These are phyloP conservation scores for Urostyla sp. DNA, from an alignment of 73 alveolate species.

Conservation along the genomic window DNA sequence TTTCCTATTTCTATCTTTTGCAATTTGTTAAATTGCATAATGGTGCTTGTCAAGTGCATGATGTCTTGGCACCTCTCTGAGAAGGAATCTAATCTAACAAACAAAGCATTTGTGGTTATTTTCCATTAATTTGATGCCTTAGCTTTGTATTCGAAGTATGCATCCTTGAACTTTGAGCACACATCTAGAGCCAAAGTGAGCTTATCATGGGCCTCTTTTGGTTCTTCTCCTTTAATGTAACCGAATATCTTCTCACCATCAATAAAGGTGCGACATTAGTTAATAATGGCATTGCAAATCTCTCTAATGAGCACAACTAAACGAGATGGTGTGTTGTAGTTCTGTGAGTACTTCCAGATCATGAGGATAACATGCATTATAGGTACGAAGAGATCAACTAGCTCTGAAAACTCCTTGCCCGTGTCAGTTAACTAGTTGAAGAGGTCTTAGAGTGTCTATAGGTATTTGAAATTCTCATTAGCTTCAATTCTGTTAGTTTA, in stretches of 20 bases:
- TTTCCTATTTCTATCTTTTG: conserved; percentile 99
- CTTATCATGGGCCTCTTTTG: conserved; percentile 97
- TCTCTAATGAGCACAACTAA: conserved; percentile 97
- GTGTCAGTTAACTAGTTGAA: conserved; percentile 92
- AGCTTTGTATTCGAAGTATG: conserved; percentile 96
- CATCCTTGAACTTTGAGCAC: conserved; percentile 96
- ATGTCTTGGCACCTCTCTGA: conserved; percentile 99
- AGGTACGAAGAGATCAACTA: conserved; percentile 97
- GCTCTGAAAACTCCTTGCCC: conserved; percentile 94
- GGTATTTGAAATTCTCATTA: conserved; percentile 95
- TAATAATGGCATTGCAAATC: conserved; percentile 98
- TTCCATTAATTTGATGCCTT: conserved; percentile 94
- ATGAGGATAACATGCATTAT: conserved; percentile 98
- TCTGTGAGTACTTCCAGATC: conserved; percentile 96
- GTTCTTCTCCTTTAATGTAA: conserved; percentile 96
- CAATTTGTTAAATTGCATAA: conserved; percentile 96
- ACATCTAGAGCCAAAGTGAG: conserved; percentile 91
- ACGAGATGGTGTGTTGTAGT: conserved; percentile 97
- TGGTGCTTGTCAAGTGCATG: conserved; percentile 98
- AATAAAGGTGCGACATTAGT: conserved; percentile 93
- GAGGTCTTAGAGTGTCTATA: conserved; percentile 89
- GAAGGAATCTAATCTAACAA: conserved; percentile 99
- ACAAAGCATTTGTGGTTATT: conserved; percentile 99
- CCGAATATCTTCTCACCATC: conserved; percentile 96
- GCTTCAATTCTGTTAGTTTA: conserved; percentile 99